phyloP scores from a whole-genome alignment of 805 yeast species.

The Myxozyma monticola region DNA sequence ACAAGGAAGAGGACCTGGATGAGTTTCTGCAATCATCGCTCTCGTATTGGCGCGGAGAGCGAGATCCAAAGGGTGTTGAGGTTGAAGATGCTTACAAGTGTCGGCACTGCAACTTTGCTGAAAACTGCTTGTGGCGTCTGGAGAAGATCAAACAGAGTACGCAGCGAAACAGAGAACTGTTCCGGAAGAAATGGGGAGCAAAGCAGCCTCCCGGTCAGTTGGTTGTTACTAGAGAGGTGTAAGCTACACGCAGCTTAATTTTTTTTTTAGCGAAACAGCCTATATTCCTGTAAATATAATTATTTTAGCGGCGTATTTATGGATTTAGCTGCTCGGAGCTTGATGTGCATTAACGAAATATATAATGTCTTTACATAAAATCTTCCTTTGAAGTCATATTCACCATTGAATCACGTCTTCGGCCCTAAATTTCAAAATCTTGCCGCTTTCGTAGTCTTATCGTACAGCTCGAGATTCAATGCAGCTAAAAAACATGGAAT shows the following conservation, averaged over 20 bases:
- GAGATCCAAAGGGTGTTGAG: conserved; percentile 30
- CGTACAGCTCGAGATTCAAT: conserved; percentile 65
- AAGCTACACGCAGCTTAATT: background rate
- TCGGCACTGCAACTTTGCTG: conserved; percentile 21
- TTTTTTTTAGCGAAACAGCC: background rate
- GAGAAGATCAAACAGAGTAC: conserved; percentile 20
- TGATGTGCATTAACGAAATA: no score
- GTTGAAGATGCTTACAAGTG: conserved; percentile 30
- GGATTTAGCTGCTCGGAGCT: no score
- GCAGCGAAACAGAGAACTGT: conserved; percentile 10
- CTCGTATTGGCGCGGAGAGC: conserved; percentile 24
- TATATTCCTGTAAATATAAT: background rate
- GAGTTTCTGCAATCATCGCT: background rate
- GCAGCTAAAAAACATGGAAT: conserved; percentile 79
- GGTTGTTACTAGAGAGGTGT: conserved; percentile 3
- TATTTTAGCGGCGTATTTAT: no score
- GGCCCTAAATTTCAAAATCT: no score
- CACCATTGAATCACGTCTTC: no score
- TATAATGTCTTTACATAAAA: background rate
- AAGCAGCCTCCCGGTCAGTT: conserved; percentile 12
- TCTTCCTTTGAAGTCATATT: no score
- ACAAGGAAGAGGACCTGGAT: conserved; percentile 5
- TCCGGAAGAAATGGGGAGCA: conserved; percentile 7
- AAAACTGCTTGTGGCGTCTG: conserved; percentile 21
- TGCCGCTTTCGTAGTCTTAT: conserved; percentile 39